Conservation (phyloP, 2,329 filamentous ascomycete species). For the Pezicula rhizophila region DNA sequence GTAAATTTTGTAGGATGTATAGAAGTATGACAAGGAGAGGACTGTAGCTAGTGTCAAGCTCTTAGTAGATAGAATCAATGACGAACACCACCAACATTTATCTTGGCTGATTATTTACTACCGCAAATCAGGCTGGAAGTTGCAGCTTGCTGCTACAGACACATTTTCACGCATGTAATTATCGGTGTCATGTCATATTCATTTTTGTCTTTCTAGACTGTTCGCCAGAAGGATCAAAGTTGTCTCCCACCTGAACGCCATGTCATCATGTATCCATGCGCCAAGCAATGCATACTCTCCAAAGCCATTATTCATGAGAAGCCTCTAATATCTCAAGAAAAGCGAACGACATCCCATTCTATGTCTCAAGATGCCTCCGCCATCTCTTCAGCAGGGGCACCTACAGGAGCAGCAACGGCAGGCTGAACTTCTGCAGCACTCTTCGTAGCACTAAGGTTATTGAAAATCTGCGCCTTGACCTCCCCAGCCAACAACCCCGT, state of each 20-base stretch:
- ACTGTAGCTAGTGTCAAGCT: neutral
- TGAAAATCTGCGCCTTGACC: constrained; percentile 45
- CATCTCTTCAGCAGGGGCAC: neutral
- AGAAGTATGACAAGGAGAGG: neutral
- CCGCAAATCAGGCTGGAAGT: too few species aligned
- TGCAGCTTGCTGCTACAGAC: too few species aligned
- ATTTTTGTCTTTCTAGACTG: neutral
- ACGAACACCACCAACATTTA: too few species aligned
- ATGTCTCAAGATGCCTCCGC: neutral
- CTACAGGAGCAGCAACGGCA: constrained; percentile 2
- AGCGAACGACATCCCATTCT: neutral
- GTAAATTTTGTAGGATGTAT: neutral
- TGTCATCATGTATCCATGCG: neutral
- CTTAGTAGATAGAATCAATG: neutral
- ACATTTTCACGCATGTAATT: neutral
- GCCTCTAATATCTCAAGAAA: neutral
- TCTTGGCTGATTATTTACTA: too few species aligned
- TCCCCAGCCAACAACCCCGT: constrained; percentile 35
- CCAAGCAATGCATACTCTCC: neutral
- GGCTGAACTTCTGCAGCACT: constrained; percentile 1
- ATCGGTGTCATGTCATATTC: neutral
- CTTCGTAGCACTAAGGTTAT: constrained; percentile 20
- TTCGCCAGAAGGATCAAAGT: too few species aligned
- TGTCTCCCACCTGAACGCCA: neutral
- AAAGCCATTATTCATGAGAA: too few species aligned